These are phyloP conservation scores for Diatrype stigma DNA, from an alignment of 2,329 filamentous ascomycete genomes.

Conservation along the genomic window DNA sequence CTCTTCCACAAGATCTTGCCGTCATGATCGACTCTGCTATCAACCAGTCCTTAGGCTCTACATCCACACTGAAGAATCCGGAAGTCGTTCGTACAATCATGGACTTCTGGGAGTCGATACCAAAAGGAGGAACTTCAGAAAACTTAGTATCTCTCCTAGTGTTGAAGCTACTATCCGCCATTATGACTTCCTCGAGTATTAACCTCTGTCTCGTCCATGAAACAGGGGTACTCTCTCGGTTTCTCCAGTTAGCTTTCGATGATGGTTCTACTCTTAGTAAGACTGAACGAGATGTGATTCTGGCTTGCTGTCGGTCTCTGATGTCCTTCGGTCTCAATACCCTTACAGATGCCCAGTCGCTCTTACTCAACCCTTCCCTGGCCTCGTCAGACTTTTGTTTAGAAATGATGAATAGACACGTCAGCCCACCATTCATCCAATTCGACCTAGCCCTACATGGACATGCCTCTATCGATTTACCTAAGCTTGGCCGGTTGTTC, in stretches of 20 bases:
- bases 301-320: constrained; percentile 64
- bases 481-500: constrained; percentile 79
- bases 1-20: constrained; percentile 3
- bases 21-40: constrained; percentile 35
- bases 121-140: constrained; percentile 40
- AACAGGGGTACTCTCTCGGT: constrained; percentile 64
- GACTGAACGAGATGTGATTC: constrained; percentile 55
- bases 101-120: constrained; percentile 60
- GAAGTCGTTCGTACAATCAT: constrained; percentile 61
- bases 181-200: constrained; percentile 58
- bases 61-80: constrained; percentile 52
- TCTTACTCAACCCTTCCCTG: constrained; percentile 53
- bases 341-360: constrained; percentile 77
- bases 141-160: constrained; percentile 59
- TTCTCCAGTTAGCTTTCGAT: constrained; percentile 60
- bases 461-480: constrained; percentile 84
- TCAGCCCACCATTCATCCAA: constrained; percentile 79
- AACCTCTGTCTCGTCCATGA: constrained; percentile 70
- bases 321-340: constrained; percentile 72
- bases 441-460: constrained; percentile 89
- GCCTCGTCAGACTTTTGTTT: constrained; percentile 66
- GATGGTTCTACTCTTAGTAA: constrained; percentile 45
- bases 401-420: constrained; percentile 68
- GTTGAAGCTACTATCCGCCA: constrained; percentile 57
- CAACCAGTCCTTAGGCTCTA: constrained; percentile 44